A percentile compares a stretch with the other conserved stretches of the same genome.
These are phyloP conservation scores for Citrus unshiu DNA, from an alignment of 345 rosid species.

Conservation along the genomic window DNA sequence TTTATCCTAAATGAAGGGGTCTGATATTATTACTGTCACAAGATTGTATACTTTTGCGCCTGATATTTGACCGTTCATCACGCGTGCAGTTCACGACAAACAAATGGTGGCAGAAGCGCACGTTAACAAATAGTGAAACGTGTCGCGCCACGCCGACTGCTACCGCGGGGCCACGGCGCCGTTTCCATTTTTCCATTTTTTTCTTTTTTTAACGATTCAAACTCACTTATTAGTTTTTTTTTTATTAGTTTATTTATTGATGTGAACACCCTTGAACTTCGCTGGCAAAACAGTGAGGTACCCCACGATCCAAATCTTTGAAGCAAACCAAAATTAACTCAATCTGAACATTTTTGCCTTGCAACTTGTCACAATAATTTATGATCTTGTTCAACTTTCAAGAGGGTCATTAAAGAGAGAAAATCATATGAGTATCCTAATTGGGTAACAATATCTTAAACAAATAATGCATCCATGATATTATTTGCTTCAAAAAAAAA, in stretches of 20 bases:
- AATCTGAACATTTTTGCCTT: not conserved
- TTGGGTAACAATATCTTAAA: not conserved
- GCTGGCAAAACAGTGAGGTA: not conserved
- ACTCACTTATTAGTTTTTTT: not conserved
- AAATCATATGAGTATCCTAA: not conserved
- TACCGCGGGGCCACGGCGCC: slow-evolving; percentile 24
- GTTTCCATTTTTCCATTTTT: not conserved
- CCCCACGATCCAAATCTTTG: not conserved
- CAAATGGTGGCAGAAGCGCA: slow-evolving; percentile 20
- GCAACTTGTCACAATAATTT: not conserved
- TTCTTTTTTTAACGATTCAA: not conserved
- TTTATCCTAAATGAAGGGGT: too few species aligned
- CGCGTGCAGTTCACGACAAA: slow-evolving; percentile 75
- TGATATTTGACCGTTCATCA: slow-evolving; percentile 50
- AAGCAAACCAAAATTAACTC: not conserved
- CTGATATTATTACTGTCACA: not conserved
- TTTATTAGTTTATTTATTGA: not conserved
- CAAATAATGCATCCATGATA: not conserved
- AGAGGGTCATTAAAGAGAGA: not conserved
- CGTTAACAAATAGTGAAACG: slow-evolving; percentile 18
- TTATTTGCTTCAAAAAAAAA: not conserved
- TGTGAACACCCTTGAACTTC: not conserved
- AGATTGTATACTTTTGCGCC: slow-evolving; percentile 30
- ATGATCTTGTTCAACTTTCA: not conserved
- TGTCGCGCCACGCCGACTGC: not conserved